A percentile compares a stretch with the other conserved stretches of the same genome.
These are phyloP conservation scores for Epichloe gansuensis DNA, from an alignment of 2,329 filamentous ascomycete species.

Conservation along the genomic window DNA sequence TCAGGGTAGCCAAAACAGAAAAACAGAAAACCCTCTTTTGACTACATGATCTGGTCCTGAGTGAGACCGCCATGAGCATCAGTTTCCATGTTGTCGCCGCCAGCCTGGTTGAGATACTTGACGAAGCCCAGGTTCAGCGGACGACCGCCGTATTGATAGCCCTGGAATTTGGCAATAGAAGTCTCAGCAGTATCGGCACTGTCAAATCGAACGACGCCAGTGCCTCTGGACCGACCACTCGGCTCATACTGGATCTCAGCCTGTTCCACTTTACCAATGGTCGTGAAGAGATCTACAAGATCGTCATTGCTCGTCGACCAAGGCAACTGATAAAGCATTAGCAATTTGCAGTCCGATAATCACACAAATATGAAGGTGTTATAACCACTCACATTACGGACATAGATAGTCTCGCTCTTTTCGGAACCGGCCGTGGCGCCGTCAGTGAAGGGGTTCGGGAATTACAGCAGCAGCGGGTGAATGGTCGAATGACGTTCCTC, in stretches of 20 bases:
- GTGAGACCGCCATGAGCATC: constrained; percentile 64
- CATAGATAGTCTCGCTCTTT: constrained; percentile 74
- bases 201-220: constrained; percentile 93
- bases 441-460: constrained; percentile 88
- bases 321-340: constrained; percentile 52
- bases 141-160: constrained; percentile 92
- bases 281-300: constrained; percentile 89
- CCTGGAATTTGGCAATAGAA: constrained; percentile 92
- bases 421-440: constrained; percentile 80
- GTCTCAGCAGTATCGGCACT: constrained; percentile 74
- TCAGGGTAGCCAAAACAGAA: not conserved
- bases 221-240: constrained; percentile 87
- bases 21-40: not conserved
- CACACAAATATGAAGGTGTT: too few relatives aligned
- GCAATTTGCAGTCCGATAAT: not conserved
- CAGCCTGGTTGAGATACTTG: constrained; percentile 69
- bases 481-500: constrained; percentile 39
- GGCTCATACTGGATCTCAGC: constrained; percentile 99
- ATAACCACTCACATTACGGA: constrained; percentile 71
- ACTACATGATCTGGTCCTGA: constrained; percentile 96
- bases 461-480: constrained; percentile 32
- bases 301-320: constrained; percentile 99
- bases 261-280: constrained; percentile 94
- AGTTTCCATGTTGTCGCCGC: constrained; percentile 69
- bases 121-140: constrained; percentile 88